A percentile compares a stretch with the other conserved stretches of the same genome.
Conservation (phyloP, 345 rosid species). For the Melaleuca alternifolia region DNA sequence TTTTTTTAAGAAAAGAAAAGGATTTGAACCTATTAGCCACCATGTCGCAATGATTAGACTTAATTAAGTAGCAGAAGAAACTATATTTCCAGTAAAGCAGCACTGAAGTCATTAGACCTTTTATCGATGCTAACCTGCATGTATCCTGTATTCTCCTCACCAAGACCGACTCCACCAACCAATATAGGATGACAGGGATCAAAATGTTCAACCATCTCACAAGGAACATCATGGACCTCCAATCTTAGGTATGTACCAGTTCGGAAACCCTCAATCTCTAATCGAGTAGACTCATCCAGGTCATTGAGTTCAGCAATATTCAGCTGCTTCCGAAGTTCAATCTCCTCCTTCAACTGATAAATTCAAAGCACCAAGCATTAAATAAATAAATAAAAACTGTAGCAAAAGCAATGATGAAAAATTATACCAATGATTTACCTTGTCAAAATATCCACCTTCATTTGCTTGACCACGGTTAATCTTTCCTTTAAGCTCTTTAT, state of each 20-base stretch:
- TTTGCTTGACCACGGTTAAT: slow-evolving; percentile 32
- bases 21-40: background rate
- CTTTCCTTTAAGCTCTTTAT: slow-evolving; percentile 27
- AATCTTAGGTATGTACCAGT: slow-evolving; percentile 78
- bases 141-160: slow-evolving; percentile 84
- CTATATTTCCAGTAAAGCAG: background rate
- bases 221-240: slow-evolving; percentile 89
- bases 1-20: too few species aligned
- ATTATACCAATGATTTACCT: slow-evolving; percentile 26
- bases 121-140: slow-evolving; percentile 67
- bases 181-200: slow-evolving; percentile 83
- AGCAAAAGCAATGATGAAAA: background rate
- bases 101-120: background rate
- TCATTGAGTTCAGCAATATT: slow-evolving; percentile 69
- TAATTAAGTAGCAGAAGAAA: background rate
- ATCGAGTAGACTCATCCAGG: slow-evolving; percentile 66
- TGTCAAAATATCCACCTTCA: slow-evolving; percentile 59
- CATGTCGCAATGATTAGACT: background rate
- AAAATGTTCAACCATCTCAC: slow-evolving; percentile 86
- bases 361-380: slow-evolving; percentile 7
- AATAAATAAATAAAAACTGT: background rate
- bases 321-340: slow-evolving; percentile 67
- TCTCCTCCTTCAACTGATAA: slow-evolving; percentile 78
- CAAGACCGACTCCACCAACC: slow-evolving; percentile 81
- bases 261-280: slow-evolving; percentile 79